A percentile compares a stretch with the other conserved stretches of the same genome.
phyloP scores from a whole-genome alignment of 139 green algal genomes.

The Picochlorum sp. region DNA sequence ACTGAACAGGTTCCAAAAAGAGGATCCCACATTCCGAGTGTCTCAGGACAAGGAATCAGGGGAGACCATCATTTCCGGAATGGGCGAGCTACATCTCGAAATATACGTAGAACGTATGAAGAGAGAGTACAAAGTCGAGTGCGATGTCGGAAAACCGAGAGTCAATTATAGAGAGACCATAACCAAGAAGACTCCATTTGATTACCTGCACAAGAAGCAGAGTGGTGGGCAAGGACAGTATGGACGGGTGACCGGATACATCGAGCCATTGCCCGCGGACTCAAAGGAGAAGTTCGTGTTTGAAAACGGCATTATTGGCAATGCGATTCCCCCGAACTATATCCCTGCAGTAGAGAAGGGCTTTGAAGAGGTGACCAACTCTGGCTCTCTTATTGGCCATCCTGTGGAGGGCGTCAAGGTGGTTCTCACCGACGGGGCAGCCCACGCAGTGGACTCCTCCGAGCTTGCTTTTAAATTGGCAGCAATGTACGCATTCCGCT shows the following conservation, averaged over 20 bases:
- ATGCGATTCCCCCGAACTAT: conserved; percentile 80
- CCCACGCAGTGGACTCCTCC: conserved; percentile 90
- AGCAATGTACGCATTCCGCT: conserved; percentile 77
- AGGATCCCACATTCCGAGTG: conserved; percentile 98
- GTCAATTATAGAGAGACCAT: conserved; percentile 97
- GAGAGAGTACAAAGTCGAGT: conserved; percentile 92
- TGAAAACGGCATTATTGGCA: conserved; percentile 71
- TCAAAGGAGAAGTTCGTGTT: conserved; percentile 53
- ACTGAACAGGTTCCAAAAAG: conserved; percentile 77
- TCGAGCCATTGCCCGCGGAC: conserved; percentile 51
- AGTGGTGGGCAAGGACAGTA: conserved; percentile 74
- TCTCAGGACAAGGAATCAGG: conserved; percentile 57
- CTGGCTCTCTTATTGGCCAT: conserved; percentile 74
- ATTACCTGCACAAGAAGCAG: conserved; percentile 99
- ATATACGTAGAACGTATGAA: conserved; percentile 97
- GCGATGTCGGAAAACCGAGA: conserved; percentile 75
- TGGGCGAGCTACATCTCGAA: conserved; percentile 98
- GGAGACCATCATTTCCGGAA: conserved; percentile 87
- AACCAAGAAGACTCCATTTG: conserved; percentile 65
- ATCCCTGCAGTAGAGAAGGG: conserved; percentile 79
- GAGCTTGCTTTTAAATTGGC: conserved; percentile 97
- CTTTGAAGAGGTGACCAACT: conserved; percentile 83
- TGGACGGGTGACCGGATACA: conserved; percentile 60
- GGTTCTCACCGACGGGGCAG: conserved; percentile 86
- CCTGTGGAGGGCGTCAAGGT: conserved; percentile 81